phyloP scores from a whole-genome alignment of 2,329 filamentous ascomycete species.

The Zymoseptoria ardabiliae region DNA sequence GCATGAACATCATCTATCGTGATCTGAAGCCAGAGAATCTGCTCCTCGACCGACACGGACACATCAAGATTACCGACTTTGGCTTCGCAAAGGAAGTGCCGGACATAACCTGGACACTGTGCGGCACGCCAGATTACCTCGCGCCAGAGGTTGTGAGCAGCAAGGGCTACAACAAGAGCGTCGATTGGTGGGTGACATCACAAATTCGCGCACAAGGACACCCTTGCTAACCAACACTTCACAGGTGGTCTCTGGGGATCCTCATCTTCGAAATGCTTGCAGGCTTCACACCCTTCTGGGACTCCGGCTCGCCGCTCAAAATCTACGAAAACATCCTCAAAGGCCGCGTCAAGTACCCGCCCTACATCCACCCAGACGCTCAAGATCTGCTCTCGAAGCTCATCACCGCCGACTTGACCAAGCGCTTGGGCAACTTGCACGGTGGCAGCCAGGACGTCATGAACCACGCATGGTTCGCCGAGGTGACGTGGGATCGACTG shows the following conservation, averaged over 20 bases:
- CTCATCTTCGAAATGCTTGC: constrained; percentile 99
- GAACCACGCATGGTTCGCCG: constrained; percentile 90
- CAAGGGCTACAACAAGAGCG: constrained; percentile 99
- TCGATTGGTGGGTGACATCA: constrained; percentile 74
- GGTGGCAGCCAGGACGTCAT: constrained; percentile 88
- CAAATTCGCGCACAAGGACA: background rate
- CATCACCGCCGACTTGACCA: constrained; percentile 91
- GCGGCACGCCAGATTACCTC: constrained; percentile 93
- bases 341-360: constrained; percentile 91
- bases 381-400: constrained; percentile 86
- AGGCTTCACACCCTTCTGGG: constrained; percentile 98
- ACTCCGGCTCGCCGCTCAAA: constrained; percentile 94
- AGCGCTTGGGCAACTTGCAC: constrained; percentile 88
- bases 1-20: constrained; percentile 93
- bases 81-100: constrained; percentile 97
- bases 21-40: constrained; percentile 96
- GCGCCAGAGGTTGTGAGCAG: constrained; percentile 98
- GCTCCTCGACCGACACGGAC: constrained; percentile 77
- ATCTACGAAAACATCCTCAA: constrained; percentile 99
- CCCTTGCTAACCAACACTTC: background rate
- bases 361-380: constrained; percentile 89
- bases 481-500: constrained; percentile 95
- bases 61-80: constrained; percentile 89
- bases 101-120: constrained; percentile 98
- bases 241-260: constrained; percentile 95